These are phyloP conservation scores for Albifimbria verrucaria DNA, from an alignment of 2,329 filamentous ascomycete species.

Conservation along the genomic window DNA sequence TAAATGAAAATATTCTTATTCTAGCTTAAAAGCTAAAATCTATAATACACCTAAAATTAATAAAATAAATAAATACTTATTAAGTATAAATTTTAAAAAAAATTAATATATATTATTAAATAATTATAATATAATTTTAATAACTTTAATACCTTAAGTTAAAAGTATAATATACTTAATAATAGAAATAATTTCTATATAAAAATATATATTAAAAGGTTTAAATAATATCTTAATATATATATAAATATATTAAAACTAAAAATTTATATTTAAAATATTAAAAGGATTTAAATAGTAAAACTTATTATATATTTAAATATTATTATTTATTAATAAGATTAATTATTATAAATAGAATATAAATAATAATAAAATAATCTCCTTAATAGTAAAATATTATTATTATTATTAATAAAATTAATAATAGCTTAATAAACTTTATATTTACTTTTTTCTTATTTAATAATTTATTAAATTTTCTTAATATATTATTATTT, in stretches of 20 bases:
- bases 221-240: background rate
- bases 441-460: background rate
- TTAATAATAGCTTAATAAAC: background rate
- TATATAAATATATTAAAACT: background rate
- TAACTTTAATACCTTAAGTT: background rate
- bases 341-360: background rate
- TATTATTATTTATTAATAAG: background rate
- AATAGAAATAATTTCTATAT: background rate
- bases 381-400: background rate
- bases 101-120: background rate
- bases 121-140: background rate
- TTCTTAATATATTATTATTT: too few relatives aligned
- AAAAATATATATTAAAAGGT: background rate
- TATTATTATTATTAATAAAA: background rate
- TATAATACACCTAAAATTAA: too few relatives aligned
- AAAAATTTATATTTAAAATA: background rate
- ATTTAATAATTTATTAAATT: too few relatives aligned
- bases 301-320: too few relatives aligned
- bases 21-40: too few relatives aligned
- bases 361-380: constrained; percentile 2
- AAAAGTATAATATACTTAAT: background rate
- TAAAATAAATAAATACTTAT: too few relatives aligned
- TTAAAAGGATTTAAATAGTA: background rate
- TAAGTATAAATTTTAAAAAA: too few relatives aligned
- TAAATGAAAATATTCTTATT: too few relatives aligned